phyloP scores from a whole-genome alignment of 164 flowering plant genomes.

The Magnolia sinica region DNA sequence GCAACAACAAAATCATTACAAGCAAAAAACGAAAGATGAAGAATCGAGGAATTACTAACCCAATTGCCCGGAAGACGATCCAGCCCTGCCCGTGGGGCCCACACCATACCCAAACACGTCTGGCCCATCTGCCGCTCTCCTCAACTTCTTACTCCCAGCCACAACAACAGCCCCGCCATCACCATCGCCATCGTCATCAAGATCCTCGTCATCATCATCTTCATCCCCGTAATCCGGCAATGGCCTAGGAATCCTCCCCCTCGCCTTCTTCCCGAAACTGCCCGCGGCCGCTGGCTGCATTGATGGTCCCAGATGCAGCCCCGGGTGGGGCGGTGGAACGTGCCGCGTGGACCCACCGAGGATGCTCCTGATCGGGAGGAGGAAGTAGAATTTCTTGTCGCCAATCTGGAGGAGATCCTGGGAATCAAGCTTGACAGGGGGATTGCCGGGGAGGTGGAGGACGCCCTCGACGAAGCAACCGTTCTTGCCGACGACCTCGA shows the following conservation, averaged over 20 bases:
- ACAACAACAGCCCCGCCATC: conserved; percentile 25
- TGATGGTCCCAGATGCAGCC: conserved; percentile 10
- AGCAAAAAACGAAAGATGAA: background rate
- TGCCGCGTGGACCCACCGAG: conserved; percentile 28
- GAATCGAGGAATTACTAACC: conserved; percentile 29
- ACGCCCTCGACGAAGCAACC: conserved; percentile 93
- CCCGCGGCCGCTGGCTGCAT: conserved; percentile 6
- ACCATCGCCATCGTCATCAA: conserved; percentile 40
- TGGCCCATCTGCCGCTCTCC: conserved; percentile 36
- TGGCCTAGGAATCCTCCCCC: conserved; percentile 14
- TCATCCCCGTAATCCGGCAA: conserved; percentile 34
- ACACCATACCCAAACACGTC: conserved; percentile 40
- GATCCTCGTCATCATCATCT: conserved; percentile 53
- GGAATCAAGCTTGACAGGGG: conserved; percentile 86
- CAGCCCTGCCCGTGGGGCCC: conserved; percentile 37
- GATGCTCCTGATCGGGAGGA: conserved; percentile 72
- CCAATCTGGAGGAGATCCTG: conserved; percentile 94
- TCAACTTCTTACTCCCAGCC: conserved; percentile 36
- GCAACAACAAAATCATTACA: background rate
- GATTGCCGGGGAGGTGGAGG: conserved; percentile 82
- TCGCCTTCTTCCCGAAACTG: conserved; percentile 32
- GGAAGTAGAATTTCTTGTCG: conserved; percentile 91
- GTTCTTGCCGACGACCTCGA: conserved; percentile 89
- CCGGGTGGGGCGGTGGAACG: conserved; percentile 2
- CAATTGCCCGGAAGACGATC: conserved; percentile 31